A percentile compares a stretch with the other conserved stretches of the same genome.
These are phyloP conservation scores for Hypoxylon sp. DNA, from an alignment of 2,329 filamentous ascomycete species.

Conservation along the genomic window DNA sequence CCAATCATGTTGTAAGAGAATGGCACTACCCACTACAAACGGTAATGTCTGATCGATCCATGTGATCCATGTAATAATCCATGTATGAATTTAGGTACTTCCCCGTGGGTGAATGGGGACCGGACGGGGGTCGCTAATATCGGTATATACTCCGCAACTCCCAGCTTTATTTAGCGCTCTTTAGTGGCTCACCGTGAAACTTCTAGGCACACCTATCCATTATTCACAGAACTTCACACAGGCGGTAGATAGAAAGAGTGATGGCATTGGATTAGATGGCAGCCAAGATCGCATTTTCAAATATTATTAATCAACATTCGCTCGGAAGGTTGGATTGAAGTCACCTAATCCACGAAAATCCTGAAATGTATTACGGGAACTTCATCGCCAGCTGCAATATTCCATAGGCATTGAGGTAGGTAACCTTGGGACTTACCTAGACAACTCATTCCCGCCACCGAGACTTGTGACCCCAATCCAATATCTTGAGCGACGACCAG, in stretches of 20 bases:
- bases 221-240: not conserved
- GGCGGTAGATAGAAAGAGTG: not conserved
- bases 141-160: not conserved
- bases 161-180: not conserved
- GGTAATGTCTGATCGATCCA: no score
- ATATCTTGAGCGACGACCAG: constrained; percentile 6
- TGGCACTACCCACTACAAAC: constrained; percentile 41
- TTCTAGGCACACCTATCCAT: not conserved
- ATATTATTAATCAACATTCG: not conserved
- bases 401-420: constrained; percentile 44
- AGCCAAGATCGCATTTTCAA: not conserved
- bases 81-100: constrained; percentile 5
- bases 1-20: constrained; percentile 37
- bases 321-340: not conserved
- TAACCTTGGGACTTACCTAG: constrained; percentile 37
- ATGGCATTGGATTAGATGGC: not conserved
- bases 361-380: constrained; percentile 20
- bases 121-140: constrained; percentile 5
- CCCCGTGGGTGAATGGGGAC: constrained; percentile 20
- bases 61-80: no score
- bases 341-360: not conserved
- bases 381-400: constrained; percentile 39
- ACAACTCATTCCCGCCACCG: constrained; percentile 41
- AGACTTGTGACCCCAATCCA: constrained; percentile 16
- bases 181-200: not conserved